Conservation (phyloP, 2,329 filamentous ascomycete genomes). For the Tricladium varicosporioides region DNA sequence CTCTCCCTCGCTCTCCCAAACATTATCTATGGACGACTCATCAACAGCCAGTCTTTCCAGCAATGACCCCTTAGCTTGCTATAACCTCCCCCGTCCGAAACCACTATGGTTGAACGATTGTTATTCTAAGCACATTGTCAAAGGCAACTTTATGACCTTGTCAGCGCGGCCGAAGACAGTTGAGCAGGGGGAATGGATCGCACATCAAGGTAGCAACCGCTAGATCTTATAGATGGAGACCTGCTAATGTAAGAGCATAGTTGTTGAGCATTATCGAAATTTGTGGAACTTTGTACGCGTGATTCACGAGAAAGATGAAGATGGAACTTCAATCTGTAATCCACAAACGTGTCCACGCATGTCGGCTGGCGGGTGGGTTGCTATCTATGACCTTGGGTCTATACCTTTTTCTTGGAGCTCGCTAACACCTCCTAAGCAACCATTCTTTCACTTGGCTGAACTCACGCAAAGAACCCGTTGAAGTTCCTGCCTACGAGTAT, state of each 20-base stretch:
- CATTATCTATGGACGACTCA: slow-evolving; percentile 65
- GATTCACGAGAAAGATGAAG: slow-evolving; percentile 80
- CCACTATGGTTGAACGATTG: slow-evolving; percentile 74
- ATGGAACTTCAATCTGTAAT: slow-evolving; percentile 79
- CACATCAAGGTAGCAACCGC: slow-evolving; percentile 73
- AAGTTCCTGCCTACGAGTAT: slow-evolving; percentile 89
- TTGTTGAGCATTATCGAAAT: slow-evolving; percentile 89
- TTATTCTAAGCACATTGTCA: slow-evolving; percentile 84
- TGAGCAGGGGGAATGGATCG: slow-evolving; percentile 92
- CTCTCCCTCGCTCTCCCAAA: slow-evolving; percentile 63
- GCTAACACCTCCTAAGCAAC: slow-evolving; percentile 49
- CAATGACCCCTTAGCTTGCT: slow-evolving; percentile 53
- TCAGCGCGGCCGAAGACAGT: slow-evolving; percentile 91
- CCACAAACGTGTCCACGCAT: slow-evolving; percentile 81
- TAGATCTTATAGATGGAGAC: neutral
- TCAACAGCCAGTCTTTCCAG: slow-evolving; percentile 29
- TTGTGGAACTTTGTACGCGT: slow-evolving; percentile 87
- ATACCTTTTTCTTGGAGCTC: neutral
- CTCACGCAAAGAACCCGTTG: slow-evolving; percentile 79
- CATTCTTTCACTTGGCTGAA: slow-evolving; percentile 98
- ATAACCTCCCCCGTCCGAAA: slow-evolving; percentile 63
- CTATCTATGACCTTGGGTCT: neutral
- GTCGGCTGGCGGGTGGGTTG: slow-evolving; percentile 85
- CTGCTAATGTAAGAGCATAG: slow-evolving; percentile 43
- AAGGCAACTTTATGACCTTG: slow-evolving; percentile 95